Conservation (phyloP, 2,329 filamentous ascomycete genomes). For the Dryadomyces sulphureus region DNA sequence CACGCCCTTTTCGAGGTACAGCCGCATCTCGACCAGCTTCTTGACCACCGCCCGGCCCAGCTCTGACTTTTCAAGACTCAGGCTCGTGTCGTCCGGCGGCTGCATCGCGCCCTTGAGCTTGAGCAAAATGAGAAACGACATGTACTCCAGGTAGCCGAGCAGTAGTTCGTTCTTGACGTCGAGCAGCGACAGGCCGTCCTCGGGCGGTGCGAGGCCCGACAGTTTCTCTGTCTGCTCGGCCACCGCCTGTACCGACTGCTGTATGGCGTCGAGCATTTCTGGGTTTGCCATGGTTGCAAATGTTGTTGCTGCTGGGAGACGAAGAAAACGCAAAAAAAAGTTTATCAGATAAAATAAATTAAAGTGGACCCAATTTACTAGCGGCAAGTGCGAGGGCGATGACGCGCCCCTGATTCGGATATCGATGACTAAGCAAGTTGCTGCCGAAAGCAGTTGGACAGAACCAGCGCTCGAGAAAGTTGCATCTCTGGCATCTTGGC, state of each 20-base stretch:
- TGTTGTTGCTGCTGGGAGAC: too few species aligned
- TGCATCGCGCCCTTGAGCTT: conserved; percentile 50
- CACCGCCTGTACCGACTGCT: conserved; percentile 45
- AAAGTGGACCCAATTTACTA: not conserved
- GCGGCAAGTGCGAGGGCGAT: not conserved
- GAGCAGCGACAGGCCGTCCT: conserved; percentile 83
- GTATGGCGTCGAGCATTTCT: conserved; percentile 41
- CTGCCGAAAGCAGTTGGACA: not conserved
- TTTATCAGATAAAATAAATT: conserved; percentile 8
- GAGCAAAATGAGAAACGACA: conserved; percentile 73
- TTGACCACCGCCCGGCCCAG: conserved; percentile 57
- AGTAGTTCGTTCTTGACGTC: conserved; percentile 97
- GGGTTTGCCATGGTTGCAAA: conserved; percentile 17
- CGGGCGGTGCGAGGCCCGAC: conserved; percentile 51
- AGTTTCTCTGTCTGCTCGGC: conserved; percentile 52
- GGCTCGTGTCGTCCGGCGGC: conserved; percentile 3
- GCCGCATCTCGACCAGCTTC: conserved; percentile 79
- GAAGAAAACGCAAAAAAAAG: too few species aligned
- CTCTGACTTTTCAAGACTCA: conserved; percentile 20
- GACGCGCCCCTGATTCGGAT: not conserved
- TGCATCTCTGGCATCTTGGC: conserved; percentile 1
- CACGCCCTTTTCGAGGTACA: conserved; percentile 87
- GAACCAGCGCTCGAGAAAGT: not conserved
- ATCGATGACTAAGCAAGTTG: not conserved
- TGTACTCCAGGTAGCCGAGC: conserved; percentile 86